phyloP scores from a whole-genome alignment of 768 basidiomycete genomes.

The Auricularia cornea region DNA sequence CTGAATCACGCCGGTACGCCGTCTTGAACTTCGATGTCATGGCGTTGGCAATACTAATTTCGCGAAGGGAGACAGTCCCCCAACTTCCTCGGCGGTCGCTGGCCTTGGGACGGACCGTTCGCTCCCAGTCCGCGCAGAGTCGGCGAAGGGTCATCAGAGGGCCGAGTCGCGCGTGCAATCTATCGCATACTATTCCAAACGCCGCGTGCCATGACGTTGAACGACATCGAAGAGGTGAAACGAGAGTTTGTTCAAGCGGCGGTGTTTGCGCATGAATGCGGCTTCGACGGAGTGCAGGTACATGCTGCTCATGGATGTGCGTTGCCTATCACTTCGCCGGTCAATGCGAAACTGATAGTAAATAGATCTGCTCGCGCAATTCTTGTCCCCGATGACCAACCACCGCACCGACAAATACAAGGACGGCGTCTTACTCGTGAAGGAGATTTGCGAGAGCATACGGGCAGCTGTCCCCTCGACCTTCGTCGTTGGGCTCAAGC shows the following conservation, averaged over 20 bases:
- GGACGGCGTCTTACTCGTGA: constrained; percentile 50
- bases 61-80: constrained; percentile 63
- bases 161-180: constrained; percentile 28
- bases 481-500: constrained; percentile 73
- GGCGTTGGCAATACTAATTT: neutral
- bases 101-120: constrained; percentile 48
- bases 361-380: constrained; percentile 78
- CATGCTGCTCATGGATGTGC: constrained; percentile 83
- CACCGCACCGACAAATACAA: constrained; percentile 51
- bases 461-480: constrained; percentile 41
- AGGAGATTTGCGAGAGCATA: constrained; percentile 46
- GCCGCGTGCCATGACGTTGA: constrained; percentile 48
- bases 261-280: constrained; percentile 48
- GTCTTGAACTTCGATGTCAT: too few relatives aligned
- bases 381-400: constrained; percentile 58
- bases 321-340: constrained; percentile 31
- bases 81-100: constrained; percentile 62
- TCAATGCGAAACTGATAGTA: too few relatives aligned
- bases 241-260: constrained; percentile 62
- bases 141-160: constrained; percentile 13
- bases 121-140: constrained; percentile 54
- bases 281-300: constrained; percentile 81
- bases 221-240: constrained; percentile 56
- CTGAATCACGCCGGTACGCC: constrained; percentile 57
- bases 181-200: constrained; percentile 52